Percentiles rank a stretch among this genome's conserved stretches.
These are phyloP conservation scores for Stemphylium vesicarium DNA, from an alignment of 2,329 filamentous ascomycete species.

Conservation along the genomic window DNA sequence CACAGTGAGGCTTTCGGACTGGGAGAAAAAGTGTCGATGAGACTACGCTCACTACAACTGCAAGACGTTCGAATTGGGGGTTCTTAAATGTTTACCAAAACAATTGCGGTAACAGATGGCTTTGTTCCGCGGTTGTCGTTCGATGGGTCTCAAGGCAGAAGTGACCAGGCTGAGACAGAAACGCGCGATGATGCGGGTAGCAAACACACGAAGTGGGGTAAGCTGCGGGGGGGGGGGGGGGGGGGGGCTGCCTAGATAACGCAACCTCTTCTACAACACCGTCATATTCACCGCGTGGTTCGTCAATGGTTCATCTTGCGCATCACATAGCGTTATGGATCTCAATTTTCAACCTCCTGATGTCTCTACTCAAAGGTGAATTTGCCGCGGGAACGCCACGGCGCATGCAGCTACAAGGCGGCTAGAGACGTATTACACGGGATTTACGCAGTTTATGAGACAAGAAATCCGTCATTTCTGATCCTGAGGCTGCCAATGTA, in stretches of 20 bases:
- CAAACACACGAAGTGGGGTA: conserved; percentile 9
- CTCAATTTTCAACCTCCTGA: too few relatives aligned
- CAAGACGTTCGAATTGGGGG: not conserved
- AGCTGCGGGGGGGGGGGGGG: not conserved
- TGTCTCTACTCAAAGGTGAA: too few relatives aligned
- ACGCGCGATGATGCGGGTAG: not conserved
- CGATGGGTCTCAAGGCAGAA: not conserved
- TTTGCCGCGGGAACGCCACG: too few relatives aligned
- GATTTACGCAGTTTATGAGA: too few relatives aligned
- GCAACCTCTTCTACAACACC: not conserved
- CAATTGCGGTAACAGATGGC: too few relatives aligned
- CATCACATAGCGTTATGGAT: too few relatives aligned
- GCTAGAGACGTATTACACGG: too few relatives aligned
- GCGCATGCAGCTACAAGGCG: too few relatives aligned
- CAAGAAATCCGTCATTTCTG: too few relatives aligned
- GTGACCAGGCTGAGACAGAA: not conserved
- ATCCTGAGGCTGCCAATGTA: too few relatives aligned
- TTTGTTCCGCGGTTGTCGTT: not conserved
- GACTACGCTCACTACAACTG: not conserved
- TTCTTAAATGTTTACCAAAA: too few relatives aligned
- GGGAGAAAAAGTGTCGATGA: not conserved
- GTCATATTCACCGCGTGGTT: not conserved
- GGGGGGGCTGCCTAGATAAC: not conserved
- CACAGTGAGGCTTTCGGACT: conserved; percentile 10
- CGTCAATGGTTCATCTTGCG: too few relatives aligned